A percentile compares a stretch with the other conserved stretches of the same genome.
These are phyloP conservation scores for Trichosporon ovoides DNA, from an alignment of 1,284 basidiomycete genomes.

Conservation along the genomic window DNA sequence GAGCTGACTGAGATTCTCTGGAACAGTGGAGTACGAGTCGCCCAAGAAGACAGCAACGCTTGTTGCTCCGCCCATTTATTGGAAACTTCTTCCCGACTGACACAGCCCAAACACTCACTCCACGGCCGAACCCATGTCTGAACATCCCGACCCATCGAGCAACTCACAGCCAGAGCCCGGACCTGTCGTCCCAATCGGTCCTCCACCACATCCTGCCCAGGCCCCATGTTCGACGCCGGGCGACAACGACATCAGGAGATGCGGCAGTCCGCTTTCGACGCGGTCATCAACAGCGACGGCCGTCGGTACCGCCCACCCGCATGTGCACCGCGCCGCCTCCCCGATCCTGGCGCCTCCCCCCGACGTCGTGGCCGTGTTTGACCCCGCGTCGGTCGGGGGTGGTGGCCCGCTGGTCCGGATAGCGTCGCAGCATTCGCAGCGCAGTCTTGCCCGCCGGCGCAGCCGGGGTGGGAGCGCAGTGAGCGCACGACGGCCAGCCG, in stretches of 20 bases:
- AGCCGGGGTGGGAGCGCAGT: not conserved
- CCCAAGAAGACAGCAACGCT: too few species aligned
- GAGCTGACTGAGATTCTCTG: too few species aligned
- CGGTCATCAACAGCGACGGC: not conserved
- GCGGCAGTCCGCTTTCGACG: not conserved
- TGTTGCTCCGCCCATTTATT: too few species aligned
- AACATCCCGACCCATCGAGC: too few species aligned
- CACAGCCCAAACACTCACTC: too few species aligned
- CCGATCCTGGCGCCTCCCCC: conserved; percentile 9
- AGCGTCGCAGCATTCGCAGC: conserved; percentile 26
- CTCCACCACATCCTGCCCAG: not conserved
- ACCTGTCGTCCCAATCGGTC: too few species aligned
- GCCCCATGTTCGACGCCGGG: not conserved
- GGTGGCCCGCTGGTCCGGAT: conserved; percentile 36
- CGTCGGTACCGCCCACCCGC: not conserved
- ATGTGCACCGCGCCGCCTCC: not conserved
- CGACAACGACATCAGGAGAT: not conserved
- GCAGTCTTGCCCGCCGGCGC: not conserved
- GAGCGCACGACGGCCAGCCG: not conserved
- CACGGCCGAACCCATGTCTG: too few species aligned
- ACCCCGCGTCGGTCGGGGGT: conserved; percentile 36
- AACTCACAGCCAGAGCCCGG: too few species aligned
- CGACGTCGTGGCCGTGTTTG: conserved; percentile 33
- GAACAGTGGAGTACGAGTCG: too few species aligned
- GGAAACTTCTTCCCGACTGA: too few species aligned